Conservation (phyloP, 179 eudicot genomes). For the Actinidia chinensis region DNA sequence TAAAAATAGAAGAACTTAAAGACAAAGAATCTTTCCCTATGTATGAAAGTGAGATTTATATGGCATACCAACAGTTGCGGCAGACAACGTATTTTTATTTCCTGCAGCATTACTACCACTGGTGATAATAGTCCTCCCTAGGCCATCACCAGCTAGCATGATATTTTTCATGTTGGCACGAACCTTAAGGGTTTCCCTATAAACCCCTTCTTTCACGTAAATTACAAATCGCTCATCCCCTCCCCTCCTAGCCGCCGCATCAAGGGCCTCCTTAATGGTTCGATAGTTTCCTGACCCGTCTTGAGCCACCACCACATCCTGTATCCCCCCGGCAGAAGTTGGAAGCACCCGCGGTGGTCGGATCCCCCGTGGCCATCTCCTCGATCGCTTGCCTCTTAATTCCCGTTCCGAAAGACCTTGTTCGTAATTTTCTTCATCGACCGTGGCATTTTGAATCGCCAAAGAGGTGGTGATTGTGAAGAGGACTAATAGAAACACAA, state of each 20-base stretch:
- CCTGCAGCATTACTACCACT: constrained; percentile 20
- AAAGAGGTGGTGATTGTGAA: not conserved
- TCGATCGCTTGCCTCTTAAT: too few species aligned
- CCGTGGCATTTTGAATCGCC: not conserved
- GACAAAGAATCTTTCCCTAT: too few species aligned
- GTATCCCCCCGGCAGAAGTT: not conserved
- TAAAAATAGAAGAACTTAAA: too few species aligned
- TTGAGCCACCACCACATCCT: constrained; percentile 24
- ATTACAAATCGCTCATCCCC: constrained; percentile 9
- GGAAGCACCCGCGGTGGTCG: too few species aligned
- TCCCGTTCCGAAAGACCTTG: not conserved
- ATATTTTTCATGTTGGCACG: constrained; percentile 16
- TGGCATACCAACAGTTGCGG: constrained; percentile 32
- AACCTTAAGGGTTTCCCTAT: constrained; percentile 23
- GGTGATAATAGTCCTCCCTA: constrained; percentile 33
- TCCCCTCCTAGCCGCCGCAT: constrained; percentile 15
- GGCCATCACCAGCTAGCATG: constrained; percentile 29
- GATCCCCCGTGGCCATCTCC: too few species aligned
- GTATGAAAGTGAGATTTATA: too few species aligned
- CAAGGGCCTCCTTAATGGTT: constrained; percentile 31
- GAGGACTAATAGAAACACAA: not conserved
- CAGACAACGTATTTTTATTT: constrained; percentile 2
- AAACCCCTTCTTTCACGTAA: constrained; percentile 20
- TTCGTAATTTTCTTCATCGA: not conserved
- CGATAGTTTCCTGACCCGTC: constrained; percentile 26